A percentile compares a stretch with the other conserved stretches of the same genome.
Evolutionary conservation across 108 stramenopile species (phyloP).

Genomic region (Nitzschia palea): DNA sequence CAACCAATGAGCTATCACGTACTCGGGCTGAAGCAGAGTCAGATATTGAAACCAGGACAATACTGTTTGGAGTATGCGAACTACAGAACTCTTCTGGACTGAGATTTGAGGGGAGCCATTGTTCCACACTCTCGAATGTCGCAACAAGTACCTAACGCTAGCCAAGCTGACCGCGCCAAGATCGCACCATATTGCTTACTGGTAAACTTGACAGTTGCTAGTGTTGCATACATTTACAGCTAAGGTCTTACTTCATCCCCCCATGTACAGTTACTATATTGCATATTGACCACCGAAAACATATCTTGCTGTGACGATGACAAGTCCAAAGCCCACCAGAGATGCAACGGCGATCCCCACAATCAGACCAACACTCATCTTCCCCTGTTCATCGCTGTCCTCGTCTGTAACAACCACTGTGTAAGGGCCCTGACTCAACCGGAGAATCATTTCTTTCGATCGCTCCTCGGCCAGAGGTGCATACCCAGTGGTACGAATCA

Average conservation of each 20-base stretch:
- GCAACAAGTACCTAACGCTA: too few species aligned
- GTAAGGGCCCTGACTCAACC: neutral
- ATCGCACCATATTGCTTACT: too few species aligned
- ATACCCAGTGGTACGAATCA: conserved; percentile 5
- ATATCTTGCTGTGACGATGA: too few species aligned
- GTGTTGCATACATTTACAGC: too few species aligned
- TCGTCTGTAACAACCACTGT: neutral
- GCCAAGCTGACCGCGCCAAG: too few species aligned
- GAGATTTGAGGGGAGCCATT: too few species aligned
- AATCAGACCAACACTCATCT: neutral
- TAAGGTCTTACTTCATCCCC: too few species aligned
- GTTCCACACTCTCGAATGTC: too few species aligned
- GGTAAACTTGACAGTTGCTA: too few species aligned
- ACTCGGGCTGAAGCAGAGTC: conserved; percentile 7
- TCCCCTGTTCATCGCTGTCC: neutral
- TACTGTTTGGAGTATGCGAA: neutral
- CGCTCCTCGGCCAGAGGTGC: neutral
- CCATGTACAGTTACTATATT: neutral
- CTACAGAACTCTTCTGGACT: too few species aligned
- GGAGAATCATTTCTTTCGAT: neutral
- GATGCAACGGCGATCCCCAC: neutral
- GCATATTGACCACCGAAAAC: neutral
- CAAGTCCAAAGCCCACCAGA: neutral
- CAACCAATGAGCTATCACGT: conserved; percentile 1
- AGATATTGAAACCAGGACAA: neutral